Base-by-base conservation (phyloP, 1,139 yeast genomes). In the Zygoascus sp. region DNA sequence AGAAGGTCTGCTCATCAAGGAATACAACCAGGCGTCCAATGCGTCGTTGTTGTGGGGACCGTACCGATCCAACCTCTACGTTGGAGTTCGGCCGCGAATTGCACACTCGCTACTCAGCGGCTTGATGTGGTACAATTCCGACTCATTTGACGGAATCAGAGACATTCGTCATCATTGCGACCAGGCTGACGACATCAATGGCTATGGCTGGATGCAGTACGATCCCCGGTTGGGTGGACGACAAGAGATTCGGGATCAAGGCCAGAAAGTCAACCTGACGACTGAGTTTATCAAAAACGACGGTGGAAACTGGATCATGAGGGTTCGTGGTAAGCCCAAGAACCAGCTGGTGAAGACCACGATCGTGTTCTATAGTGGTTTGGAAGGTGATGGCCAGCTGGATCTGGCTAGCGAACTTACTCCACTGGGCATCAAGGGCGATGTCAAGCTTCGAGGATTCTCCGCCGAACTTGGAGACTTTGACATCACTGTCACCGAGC, bases 151-250 rank as follows among this genome's bases (percentile, higher is more conserved):
- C n/a, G 83, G 84, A 1, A 60, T 86, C n/a, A 69, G 69, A 4
- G 70, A 72, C 20, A 63, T 84, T n/a, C 79, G 96, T 56, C 97
- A 92, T 64, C 75, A 78, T 48, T 88, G 90, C 58, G 92, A 85
- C 52, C 90, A 83, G 57, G 70, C 72, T 34, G 94, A 89, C 58
- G 76, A 80, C 40, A 74, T 89, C 72, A 74, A 73, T 35, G 81
- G 77, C 48, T 94, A 88, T 58, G 90, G 94, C 34, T 92, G 97
- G 97, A 74, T 80, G 17, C 70, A 74, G 41, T 92, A 83, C 63
- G 97, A 94, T 62, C 92, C 97, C 2, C 74, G 97, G 54, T 53
- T 67, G 21, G 99, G 98, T 28, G 98, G 99, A 0, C 72, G 77
- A 50, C 94, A 92, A 60, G 70, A 77, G 1, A 81, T 94, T 35